These are phyloP conservation scores for Helminthosporium solani DNA, from an alignment of 2,329 filamentous ascomycete genomes.

Conservation along the genomic window DNA sequence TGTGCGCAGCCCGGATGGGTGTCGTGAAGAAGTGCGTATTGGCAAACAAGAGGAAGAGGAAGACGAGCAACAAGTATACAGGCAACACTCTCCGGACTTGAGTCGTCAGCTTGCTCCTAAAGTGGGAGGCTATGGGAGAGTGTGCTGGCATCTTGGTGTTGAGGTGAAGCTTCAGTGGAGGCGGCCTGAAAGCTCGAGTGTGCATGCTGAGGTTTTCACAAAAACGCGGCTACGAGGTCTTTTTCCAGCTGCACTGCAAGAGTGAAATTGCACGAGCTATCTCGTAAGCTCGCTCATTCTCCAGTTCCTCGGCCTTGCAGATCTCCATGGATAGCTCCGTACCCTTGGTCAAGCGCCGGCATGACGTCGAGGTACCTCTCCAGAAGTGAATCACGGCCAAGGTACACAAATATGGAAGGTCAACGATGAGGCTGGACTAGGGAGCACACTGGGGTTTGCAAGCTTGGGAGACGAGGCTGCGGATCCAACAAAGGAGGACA, in stretches of 20 bases:
- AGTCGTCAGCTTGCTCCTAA: constrained; percentile 34
- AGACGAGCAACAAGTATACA: constrained; percentile 33
- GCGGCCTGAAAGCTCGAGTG: constrained; percentile 30
- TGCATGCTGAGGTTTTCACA: constrained; percentile 39
- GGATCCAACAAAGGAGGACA: constrained; percentile 15
- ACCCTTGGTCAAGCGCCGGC: constrained; percentile 8
- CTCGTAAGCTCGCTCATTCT: constrained; percentile 1
- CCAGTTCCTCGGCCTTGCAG: constrained; percentile 1
- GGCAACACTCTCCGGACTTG: constrained; percentile 39
- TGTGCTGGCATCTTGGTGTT: constrained; percentile 33
- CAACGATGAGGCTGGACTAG: constrained; percentile 4
- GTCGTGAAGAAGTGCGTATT: constrained; percentile 37
- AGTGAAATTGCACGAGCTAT: constrained; percentile 6
- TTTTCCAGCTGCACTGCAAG: constrained; percentile 13
- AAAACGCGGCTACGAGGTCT: constrained; percentile 15
- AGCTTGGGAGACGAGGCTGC: constrained; percentile 9
- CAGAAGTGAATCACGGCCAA: constrained; percentile 3
- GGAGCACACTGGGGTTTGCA: constrained; percentile 11
- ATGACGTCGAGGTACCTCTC: constrained; percentile 10
- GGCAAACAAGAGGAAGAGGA: constrained; percentile 34
- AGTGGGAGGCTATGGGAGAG: constrained; percentile 38
- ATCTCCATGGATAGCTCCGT: constrained; percentile 6
- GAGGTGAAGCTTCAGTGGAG: constrained; percentile 37
- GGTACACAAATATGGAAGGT: constrained; percentile 12
- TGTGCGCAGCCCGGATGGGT: constrained; percentile 35